Conservation (phyloP, 106 monocot species). For the Alisma plantagoaquatica region DNA sequence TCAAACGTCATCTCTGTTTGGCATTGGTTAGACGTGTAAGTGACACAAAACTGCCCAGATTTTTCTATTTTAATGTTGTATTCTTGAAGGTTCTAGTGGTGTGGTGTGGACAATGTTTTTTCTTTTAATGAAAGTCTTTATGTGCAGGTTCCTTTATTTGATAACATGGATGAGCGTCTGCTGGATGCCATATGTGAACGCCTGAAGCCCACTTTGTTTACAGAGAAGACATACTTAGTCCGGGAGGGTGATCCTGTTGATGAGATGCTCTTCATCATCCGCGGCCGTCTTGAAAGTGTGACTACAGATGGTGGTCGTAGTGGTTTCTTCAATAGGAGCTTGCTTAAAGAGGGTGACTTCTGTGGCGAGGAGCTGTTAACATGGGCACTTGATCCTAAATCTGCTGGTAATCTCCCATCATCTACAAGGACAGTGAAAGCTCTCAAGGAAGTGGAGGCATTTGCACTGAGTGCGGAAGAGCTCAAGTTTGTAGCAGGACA, state of each 20-base stretch:
- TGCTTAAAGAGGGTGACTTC: slow-evolving; percentile 68
- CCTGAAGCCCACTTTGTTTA: slow-evolving; percentile 43
- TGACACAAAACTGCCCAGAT: background rate
- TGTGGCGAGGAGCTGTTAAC: slow-evolving; percentile 72
- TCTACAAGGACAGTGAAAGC: slow-evolving; percentile 66
- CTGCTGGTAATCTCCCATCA: slow-evolving; percentile 49
- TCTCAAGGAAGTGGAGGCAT: slow-evolving; percentile 55
- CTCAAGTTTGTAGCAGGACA: slow-evolving; percentile 66
- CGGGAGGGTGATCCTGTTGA: slow-evolving; percentile 52
- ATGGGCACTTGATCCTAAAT: slow-evolving; percentile 75
- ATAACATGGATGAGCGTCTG: slow-evolving; percentile 48
- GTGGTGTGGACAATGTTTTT: background rate
- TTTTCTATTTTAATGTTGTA: background rate
- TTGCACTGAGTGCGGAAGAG: slow-evolving; percentile 58
- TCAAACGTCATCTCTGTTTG: slow-evolving; percentile 62
- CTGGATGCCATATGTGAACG: slow-evolving; percentile 55
- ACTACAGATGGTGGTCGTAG: slow-evolving; percentile 70
- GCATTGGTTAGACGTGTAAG: slow-evolving; percentile 49
- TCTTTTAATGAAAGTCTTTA: background rate
- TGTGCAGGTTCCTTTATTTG: slow-evolving; percentile 41
- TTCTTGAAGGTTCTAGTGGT: background rate
- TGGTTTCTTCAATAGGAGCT: slow-evolving; percentile 51
- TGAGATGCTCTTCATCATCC: slow-evolving; percentile 56
- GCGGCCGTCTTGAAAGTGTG: slow-evolving; percentile 48
- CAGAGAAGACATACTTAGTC: slow-evolving; percentile 35